Base-by-base conservation (phyloP, 257 asterid species). In the Primulina eburnea region DNA sequence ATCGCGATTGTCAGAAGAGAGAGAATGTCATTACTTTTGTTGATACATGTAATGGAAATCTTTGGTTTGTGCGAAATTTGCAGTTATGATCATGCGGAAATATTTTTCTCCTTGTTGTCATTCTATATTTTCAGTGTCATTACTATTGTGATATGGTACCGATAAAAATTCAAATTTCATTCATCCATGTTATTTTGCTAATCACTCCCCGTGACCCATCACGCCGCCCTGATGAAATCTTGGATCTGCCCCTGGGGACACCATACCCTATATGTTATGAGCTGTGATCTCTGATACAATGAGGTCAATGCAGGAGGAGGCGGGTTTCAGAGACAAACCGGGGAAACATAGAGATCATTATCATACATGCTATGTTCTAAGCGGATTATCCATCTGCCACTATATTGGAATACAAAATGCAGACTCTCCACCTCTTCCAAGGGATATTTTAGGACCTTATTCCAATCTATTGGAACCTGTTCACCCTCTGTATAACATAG, bases 281-380 rank as follows among this genome's bases (percentile, higher is more conserved):
- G n/a, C 40, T 38, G 33, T 18, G 55, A 72, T 75, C 67, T 73
- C 60, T 64, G 59, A 61, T 59, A 28, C 32, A 17, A 65, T 56
- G 68, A 59, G 56, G 62, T 73, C 59, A 60, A 47, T 86, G 81
- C 83, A 93, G 99, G 95, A 79, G 61, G 92, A 89, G 73, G 92
- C 83, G 18, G 99, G 99, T 71, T 94, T 94, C 78, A 84, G 93
- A 77, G 99, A 94, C 79, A 94, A 94, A 82, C 97, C 99, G 0
- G 95, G 95, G 50, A 94, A 94, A 85, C 81, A 81, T 11, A 83
- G 97, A 75, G 99, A 94, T 71, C 87, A 85, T 81, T 94, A 90
- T 53, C 99, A 94, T 70, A 89, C 99, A 11, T 94, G 99, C 67
- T 94, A 94, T 64, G 94, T 94, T 62, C 79, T 94, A 35, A 94